Evolutionary conservation across 2,329 filamentous ascomycete species (phyloP).

Genomic region (Fusarium chuoi): DNA sequence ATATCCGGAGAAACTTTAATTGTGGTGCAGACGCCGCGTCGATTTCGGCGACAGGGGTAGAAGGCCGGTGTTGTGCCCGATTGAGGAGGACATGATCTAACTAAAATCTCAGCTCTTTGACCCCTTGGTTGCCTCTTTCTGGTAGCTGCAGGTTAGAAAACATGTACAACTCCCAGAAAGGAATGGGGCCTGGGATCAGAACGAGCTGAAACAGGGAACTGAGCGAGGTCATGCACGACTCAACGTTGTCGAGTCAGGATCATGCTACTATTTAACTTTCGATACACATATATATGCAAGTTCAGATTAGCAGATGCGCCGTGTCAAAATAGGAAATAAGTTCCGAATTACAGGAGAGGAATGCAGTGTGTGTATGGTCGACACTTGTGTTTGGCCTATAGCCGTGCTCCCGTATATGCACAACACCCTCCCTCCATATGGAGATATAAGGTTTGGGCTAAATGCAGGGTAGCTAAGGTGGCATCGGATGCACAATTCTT

Average conservation of each 20-base stretch:
- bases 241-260: neutral
- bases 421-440: neutral
- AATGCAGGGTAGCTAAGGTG: neutral
- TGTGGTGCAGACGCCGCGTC: rapidly evolving
- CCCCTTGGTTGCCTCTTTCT: neutral
- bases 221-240: rapidly evolving
- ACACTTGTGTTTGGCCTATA: neutral
- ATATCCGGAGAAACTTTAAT: neutral
- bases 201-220: neutral
- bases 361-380: rapidly evolving
- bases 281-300: neutral
- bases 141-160: rapidly evolving
- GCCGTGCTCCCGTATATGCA: rapidly evolving
- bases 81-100: rapidly evolving
- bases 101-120: rapidly evolving
- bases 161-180: too few species aligned
- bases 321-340: rapidly evolving
- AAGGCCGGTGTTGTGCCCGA: too few species aligned
- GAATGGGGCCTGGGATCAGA: rapidly evolving
- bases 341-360: neutral
- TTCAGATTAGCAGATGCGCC: neutral
- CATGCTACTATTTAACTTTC: neutral
- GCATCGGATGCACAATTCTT: neutral
- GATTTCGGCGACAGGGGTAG: rapidly evolving
- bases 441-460: neutral